A percentile compares a stretch with the other conserved stretches of the same genome.
Conservation (phyloP, 192 early-diverging fungal species). For the Spinellus fusiger region DNA sequence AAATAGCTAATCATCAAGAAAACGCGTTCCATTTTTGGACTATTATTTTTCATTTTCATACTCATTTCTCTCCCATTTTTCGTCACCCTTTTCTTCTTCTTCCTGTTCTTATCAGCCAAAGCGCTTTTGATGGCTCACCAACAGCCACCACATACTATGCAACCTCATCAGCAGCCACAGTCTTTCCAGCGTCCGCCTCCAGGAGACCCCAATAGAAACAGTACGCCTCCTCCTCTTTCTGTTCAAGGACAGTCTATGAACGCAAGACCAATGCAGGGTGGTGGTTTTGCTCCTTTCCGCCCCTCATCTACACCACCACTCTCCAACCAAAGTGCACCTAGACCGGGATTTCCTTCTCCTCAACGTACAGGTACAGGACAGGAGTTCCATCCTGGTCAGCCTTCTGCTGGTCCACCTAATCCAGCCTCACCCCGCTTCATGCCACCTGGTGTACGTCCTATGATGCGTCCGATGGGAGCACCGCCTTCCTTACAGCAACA, state of each 20-base stretch:
- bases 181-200: conserved; percentile 6
- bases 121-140: neutral
- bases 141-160: neutral
- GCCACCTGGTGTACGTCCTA: conserved; percentile 13
- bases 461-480: conserved; percentile 8
- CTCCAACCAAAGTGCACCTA: neutral
- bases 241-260: neutral
- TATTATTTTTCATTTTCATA: neutral
- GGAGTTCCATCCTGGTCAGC: neutral
- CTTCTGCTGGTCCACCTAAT: neutral
- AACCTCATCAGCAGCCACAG: conserved; percentile 14
- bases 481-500: conserved; percentile 1
- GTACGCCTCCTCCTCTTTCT: neutral
- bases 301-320: conserved; percentile 15
- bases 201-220: conserved; percentile 15
- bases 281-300: conserved; percentile 5
- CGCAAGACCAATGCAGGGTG: neutral
- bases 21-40: neutral
- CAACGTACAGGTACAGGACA: conserved; percentile 3
- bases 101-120: neutral
- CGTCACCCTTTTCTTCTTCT: neutral
- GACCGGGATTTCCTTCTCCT: conserved; percentile 12
- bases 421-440: conserved; percentile 1
- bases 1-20: too few species aligned
- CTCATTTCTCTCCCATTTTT: neutral